A percentile compares a stretch with the other conserved stretches of the same genome.
These are phyloP conservation scores for Mycosphaerella sp. DNA, from an alignment of 2,329 filamentous ascomycete genomes.

Conservation along the genomic window DNA sequence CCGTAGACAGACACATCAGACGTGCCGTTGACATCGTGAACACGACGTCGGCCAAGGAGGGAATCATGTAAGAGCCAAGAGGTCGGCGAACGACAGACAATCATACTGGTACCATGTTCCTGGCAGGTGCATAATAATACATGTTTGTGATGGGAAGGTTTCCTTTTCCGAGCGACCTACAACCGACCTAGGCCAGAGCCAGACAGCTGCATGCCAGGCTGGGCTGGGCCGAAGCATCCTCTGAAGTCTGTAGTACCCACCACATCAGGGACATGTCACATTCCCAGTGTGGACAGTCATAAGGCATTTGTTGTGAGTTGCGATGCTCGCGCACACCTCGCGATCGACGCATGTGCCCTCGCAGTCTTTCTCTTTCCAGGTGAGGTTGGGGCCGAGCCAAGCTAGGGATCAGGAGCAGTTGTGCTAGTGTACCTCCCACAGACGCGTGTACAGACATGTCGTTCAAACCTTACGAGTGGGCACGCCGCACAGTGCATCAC, in stretches of 20 bases:
- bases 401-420: not conserved
- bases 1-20: too few relatives aligned
- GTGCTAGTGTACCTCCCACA: not conserved
- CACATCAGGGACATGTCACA: not conserved
- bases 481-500: slow-evolving; percentile 11
- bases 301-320: not conserved
- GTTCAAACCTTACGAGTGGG: slow-evolving; percentile 2
- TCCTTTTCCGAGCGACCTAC: too few relatives aligned
- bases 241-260: not conserved
- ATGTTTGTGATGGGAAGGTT: too few relatives aligned
- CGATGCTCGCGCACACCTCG: slow-evolving; percentile 11
- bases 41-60: too few relatives aligned
- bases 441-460: slow-evolving; percentile 4
- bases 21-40: too few relatives aligned
- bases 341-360: slow-evolving; percentile 5
- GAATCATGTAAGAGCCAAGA: too few relatives aligned
- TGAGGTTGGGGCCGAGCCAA: slow-evolving; percentile 11
- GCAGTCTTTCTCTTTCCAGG: not conserved
- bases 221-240: too few relatives aligned
- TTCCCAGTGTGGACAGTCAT: slow-evolving; percentile 4
- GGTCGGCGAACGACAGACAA: too few relatives aligned
- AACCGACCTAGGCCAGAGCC: too few relatives aligned
- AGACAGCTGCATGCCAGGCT: too few relatives aligned
- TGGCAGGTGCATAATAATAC: too few relatives aligned
- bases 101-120: too few relatives aligned